Conservation (phyloP, 352 stramenopile genomes). For the Phytopythium mirpurense region DNA sequence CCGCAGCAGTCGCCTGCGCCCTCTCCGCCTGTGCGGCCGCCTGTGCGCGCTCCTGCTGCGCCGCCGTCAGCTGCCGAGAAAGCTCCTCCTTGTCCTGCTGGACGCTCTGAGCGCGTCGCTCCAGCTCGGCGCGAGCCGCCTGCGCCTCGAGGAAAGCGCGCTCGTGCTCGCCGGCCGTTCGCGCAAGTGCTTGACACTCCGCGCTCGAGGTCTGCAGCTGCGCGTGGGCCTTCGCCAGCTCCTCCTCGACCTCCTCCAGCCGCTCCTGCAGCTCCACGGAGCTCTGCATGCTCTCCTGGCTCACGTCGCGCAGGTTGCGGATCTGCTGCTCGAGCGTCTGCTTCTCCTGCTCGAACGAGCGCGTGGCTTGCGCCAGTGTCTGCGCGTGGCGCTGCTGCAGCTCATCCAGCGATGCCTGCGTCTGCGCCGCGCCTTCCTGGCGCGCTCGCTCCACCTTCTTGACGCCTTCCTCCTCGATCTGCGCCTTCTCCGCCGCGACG, state of each 20-base stretch:
- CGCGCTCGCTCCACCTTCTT: constrained; percentile 22
- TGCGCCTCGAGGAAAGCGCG: constrained; percentile 3
- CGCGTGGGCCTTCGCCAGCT: constrained; percentile 24
- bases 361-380: constrained; percentile 16
- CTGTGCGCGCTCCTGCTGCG: constrained; percentile 28
- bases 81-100: constrained; percentile 30
- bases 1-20: constrained; percentile 20
- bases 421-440: constrained; percentile 16
- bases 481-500: constrained; percentile 19
- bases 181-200: constrained; percentile 19
- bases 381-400: constrained; percentile 23
- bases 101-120: constrained; percentile 25
- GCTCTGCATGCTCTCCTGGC: constrained; percentile 47
- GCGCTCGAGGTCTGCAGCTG: constrained; percentile 24
- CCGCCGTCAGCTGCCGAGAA: constrained; percentile 16
- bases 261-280: constrained; percentile 53
- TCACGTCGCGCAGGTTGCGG: constrained; percentile 59
- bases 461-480: constrained; percentile 22
- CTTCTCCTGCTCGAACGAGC: constrained; percentile 17
- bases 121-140: constrained; percentile 26
- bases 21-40: constrained; percentile 18
- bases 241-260: constrained; percentile 45
- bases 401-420: constrained; percentile 16
- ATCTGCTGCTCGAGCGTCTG: constrained; percentile 49
- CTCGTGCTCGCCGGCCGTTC: constrained; percentile 25